Evolutionary conservation across 352 stramenopile species (phyloP), one percentile per base, ranked within the genome.

Genomic region (Phytophthora pseudosyringae): DNA sequence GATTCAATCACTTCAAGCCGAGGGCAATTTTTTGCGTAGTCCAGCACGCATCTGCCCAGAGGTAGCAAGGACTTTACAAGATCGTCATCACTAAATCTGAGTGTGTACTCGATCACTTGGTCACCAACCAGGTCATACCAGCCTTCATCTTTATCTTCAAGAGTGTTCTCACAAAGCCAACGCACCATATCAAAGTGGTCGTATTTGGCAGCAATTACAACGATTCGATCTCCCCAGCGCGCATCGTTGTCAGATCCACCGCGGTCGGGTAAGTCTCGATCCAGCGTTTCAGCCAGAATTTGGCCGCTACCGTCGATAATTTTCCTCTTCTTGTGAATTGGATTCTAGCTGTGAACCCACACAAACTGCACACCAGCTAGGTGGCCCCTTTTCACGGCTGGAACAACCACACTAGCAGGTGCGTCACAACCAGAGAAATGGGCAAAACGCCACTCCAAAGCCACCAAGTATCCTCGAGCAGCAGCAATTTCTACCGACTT

Each of bases 91-190:
- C n/a, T n/a, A n/a, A n/a, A n/a, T n/a, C n/a, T n/a, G n/a, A n/a
- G n/a, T n/a, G n/a, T n/a, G n/a, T n/a, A n/a, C n/a, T n/a, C n/a
- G n/a, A n/a, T n/a, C n/a, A n/a, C n/a, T n/a, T n/a, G n/a, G n/a
- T n/a, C n/a, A n/a, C n/a, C n/a, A n/a, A n/a, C n/a, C n/a, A n/a
- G n/a, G n/a, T n/a, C n/a, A n/a, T n/a, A n/a, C n/a, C n/a, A n/a
- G n/a, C n/a, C n/a, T n/a, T n/a, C n/a, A 5, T 55, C 25, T 31
- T 49, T 3, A 25, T 49, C n/a, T n/a, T 43, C 38, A 12, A 13
- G 3, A 11, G 35, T 38, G 15, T 59, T 33, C n/a, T 59, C 39
- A n/a, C 21, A 35, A 4, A 59, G 39, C 51, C 51, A 59, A 25
- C 25, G 39, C 18, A 49, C 28, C 15, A 59, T 33, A n/a, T 36